Base-by-base conservation (phyloP, 805 yeast species). In the Pichia heedii region DNA sequence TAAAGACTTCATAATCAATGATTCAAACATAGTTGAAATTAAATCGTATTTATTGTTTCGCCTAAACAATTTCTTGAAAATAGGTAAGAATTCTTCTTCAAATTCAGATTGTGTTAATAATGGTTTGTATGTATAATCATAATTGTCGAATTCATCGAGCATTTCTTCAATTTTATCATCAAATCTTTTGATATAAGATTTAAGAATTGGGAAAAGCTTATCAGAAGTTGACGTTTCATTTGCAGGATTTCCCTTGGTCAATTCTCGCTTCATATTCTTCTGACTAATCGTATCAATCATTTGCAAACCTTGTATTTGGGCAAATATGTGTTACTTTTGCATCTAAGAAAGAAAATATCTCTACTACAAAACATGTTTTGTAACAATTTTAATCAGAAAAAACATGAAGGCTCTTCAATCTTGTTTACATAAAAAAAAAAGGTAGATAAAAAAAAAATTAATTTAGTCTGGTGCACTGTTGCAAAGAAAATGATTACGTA, bases 121-220 rank as follows among this genome's bases (percentile, higher is more conserved):
- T 11, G 60, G 59, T 40, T 43, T 43, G 22, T 35, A 40, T 9
- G 43, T 51, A 34, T 51, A 47, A 42, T 56, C 59, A 37, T 50
- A 48, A n/a, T 44, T 46, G 5, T 47, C 42, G 26, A 43, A 44
- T 21, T 52, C 46, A n/a, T 43, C 48, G 10, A 52, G 43, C 24
- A 56, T 37, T 4, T 40, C 38, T 26, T 54, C 52, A 21, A 56
- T 36, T 20, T 37, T 40, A 12, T 32, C 26, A 20, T 48, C 35
- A 16, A 54, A 24, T 15, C 27, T 39, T 13, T 34, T 24, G 8
- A 38, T 22, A 29, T 39, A 36, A 16, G 36, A 29, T 19, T 39
- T 29, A 22, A 33, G 22, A 16, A 22, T 16, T 22, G 21, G 16
- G n/a, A 27, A 22, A 13, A 39, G 11, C 18, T 22, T 30, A 10